Base-by-base conservation (phyloP, 371 early-diverging fungal genomes). In the Mortierella sp. region DNA sequence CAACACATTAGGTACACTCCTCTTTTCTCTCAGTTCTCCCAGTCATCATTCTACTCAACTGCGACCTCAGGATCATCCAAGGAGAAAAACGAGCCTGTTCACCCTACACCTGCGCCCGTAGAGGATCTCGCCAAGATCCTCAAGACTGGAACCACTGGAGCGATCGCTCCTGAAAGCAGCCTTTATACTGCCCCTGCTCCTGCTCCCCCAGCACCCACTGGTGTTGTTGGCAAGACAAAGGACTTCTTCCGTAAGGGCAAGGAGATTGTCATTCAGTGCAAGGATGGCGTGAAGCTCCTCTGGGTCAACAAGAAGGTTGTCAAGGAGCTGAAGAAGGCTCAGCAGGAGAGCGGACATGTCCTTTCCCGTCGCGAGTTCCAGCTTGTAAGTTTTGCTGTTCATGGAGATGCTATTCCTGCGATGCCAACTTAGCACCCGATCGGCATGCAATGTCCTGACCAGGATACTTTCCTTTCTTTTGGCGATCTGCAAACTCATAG, bases 211-310 rank as follows among this genome's bases (percentile, higher is more conserved):
- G 71, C 85, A 51, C 76, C 81, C 13, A 69, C 78, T 24, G 85
- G 85, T 2, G 53, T 78, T 14, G 76, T 67, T 19, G 81, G 76
- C 21, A 85, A 85, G 51, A 50, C 76, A 46, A 76, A 74, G 44
- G 81, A 78, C 51, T 81, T 76, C 67, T 64, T 67, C 67, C 78
- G 79, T 51, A 85, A 85, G 72, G 86, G 86, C 76, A 85, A 85
- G 74, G 86, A 81, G 54, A 79, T 85, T 72, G 86, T 81, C 72
- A 81, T 85, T 26, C 86, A 85, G 46, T 94, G 93, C 81, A 92
- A 93, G 81, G 88, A 92, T 71, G 94, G 94, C 0, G 74, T 93
- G 14, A 92, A 93, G 72, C 74, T 88, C 31, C 80, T 94, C 3
- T 94, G 92, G 90, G 83, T 81, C n/a, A 93, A 94, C 74, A 87